These are phyloP conservation scores for Avena atlantica DNA, from an alignment of 176 grass and related monocot genomes.

Conservation along the genomic window DNA sequence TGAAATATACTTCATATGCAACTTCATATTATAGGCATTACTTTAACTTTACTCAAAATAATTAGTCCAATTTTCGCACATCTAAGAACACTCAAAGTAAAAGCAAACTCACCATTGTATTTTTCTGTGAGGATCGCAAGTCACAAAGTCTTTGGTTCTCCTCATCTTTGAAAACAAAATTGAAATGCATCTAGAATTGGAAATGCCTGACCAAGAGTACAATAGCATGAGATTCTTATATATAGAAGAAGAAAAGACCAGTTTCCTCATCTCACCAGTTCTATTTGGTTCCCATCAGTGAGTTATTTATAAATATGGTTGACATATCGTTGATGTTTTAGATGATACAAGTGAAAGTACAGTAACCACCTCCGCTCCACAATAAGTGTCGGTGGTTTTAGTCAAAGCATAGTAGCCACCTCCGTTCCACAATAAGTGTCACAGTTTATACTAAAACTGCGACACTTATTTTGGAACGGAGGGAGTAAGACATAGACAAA, in stretches of 20 bases:
- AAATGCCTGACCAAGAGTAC: constrained; percentile 62
- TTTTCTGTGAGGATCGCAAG: constrained; percentile 59
- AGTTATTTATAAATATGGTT: constrained; percentile 62
- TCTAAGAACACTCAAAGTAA: constrained; percentile 19
- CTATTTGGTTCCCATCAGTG: constrained; percentile 60
- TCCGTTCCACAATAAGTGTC: too few relatives aligned
- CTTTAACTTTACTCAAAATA: not conserved
- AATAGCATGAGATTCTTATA: constrained; percentile 28
- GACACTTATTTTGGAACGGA: not conserved
- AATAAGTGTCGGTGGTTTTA: too few relatives aligned
- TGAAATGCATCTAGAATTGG: constrained; percentile 73
- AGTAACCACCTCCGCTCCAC: not conserved
- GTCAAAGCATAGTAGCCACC: too few relatives aligned
- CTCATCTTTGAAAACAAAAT: constrained; percentile 78
- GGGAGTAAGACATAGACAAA: constrained; percentile 44
- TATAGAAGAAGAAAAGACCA: constrained; percentile 36
- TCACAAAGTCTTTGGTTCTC: constrained; percentile 53
- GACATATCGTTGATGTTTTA: constrained; percentile 51
- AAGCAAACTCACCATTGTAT: constrained; percentile 61
- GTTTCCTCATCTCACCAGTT: constrained; percentile 56
- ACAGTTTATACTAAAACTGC: too few relatives aligned
- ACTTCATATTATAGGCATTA: not conserved
- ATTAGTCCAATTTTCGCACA: not conserved
- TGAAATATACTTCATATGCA: too few relatives aligned
- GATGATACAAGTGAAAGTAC: constrained; percentile 59